Evolutionary conservation across 164 flowering plant species (phyloP), one percentile per base, ranked within the genome.

Genomic region (Vitis labrusca): DNA sequence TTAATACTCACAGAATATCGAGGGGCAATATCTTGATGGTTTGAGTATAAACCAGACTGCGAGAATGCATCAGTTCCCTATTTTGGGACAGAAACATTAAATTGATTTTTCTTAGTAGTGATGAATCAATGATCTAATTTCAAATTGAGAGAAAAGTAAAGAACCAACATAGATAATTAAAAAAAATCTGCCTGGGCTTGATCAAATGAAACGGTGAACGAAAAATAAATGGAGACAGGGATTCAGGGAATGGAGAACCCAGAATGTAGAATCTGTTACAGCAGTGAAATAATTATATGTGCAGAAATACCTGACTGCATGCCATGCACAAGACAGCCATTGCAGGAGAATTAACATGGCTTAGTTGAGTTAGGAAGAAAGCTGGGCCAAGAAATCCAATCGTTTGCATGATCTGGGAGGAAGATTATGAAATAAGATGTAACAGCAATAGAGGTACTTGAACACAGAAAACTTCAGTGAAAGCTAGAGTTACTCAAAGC

Each of bases 21-120:
- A 63, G 99, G 99, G 15, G 93, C 99, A 75, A 95, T 95, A 72
- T 95, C 99, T 78, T 91, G 99, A 82, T 95, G 99, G 73, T 93
- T 95, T 17, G 99, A 95, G 73, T 95, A 95, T 19, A 95, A 75
- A 59, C 97, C 98, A 74, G 98, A 93, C 66, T 95, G 99, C 8
- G 99, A 95, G 80, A 95, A 95, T 61, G 99, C 99, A 86, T 95
- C 99, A 37, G 92, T 85, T 71, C 98, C 99, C 98, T 95, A 70
- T 59, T 72, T 11, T 44, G 47, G 53, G 65, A 64, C 58, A 59
- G 48, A 49, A 47, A 19, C 57, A 15, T 9, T 17, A 55, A 49
- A 37, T 12, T 56, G 6, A n/a, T 27, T 57, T 48, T 37, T 37
- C 44, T 37, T 6, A 3, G 44, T 37, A 37, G 44, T 37, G 5